Evolutionary conservation across 2,329 filamentous ascomycete species (phyloP), one percentile per base, ranked within the genome.

Genomic region (Phaeoacremonium minimum): DNA sequence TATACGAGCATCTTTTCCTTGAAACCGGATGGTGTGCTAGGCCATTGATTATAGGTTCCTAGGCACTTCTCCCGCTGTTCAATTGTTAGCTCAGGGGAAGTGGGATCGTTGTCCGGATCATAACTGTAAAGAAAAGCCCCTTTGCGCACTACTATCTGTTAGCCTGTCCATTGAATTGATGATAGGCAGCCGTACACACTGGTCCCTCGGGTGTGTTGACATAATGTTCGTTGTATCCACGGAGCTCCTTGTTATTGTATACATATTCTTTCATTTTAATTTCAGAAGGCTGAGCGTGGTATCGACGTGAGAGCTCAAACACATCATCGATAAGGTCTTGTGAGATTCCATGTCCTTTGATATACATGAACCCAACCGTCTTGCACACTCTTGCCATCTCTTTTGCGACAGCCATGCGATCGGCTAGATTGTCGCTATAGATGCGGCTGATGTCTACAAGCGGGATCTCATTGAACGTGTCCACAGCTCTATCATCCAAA

Each of bases 301-400:
- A 64, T 2, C 53, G 49, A 17, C 61, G 56, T 1, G 60, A 58
- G 36, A 66, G 62, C 28, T 52, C 18, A 16, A 65, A 58, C 1
- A 65, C 56, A 0, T 40, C 42, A 15, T 54, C 45, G n/a, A 52
- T 43, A 42, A 56, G 47, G 28, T 33, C 34, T 41, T 51, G 41
- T 38, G 60, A 51, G 39, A 63, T 48, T 18, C 47, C 45, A 51
- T 49, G n/a, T 33, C 19, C 18, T 50, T 44, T 16, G 38, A 49
- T 34, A 30, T 69, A 68, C 48, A 73, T 69, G 46, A 70, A 71
- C 4, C 67, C 64, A 28, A 64, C 60, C 14, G 59, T 55, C 40
- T 46, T 57, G 16, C 50, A 62, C 29, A 59, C 67, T 44, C 61
- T 53, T 7, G 61, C 56, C 13, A 72, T 58, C 30, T 64, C 49